Evolutionary conservation across 2,329 filamentous ascomycete species (phyloP).

Genomic region (Botrytis pseudocinerea): DNA sequence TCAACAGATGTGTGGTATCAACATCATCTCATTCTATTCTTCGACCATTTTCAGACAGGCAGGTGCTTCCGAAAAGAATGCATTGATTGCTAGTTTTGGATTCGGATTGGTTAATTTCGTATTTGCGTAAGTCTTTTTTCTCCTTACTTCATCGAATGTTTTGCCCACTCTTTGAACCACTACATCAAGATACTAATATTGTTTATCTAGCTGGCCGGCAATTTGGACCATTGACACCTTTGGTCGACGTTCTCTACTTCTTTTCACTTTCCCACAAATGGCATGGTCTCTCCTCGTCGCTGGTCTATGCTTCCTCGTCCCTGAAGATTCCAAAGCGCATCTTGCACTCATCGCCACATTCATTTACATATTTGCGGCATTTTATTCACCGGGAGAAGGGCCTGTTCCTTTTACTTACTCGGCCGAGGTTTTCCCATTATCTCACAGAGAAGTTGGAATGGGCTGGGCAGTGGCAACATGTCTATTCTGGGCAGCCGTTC

Average conservation of each 20-base stretch:
- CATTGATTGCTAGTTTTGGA: conserved; percentile 62
- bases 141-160: neutral
- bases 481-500: conserved; percentile 58
- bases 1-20: conserved; percentile 45
- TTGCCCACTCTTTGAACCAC: neutral
- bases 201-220: conserved; percentile 63
- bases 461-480: conserved; percentile 61
- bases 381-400: conserved; percentile 65
- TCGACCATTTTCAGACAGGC: conserved; percentile 61
- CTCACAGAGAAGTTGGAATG: conserved; percentile 64
- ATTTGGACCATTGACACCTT: conserved; percentile 63
- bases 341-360: conserved; percentile 59
- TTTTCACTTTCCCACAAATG: conserved; percentile 69
- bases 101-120: conserved; percentile 66
- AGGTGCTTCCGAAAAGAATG: conserved; percentile 54
- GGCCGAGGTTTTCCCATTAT: conserved; percentile 63
- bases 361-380: conserved; percentile 63
- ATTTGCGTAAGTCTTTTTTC: conserved; percentile 19
- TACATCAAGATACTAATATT: conserved; percentile 38
- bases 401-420: conserved; percentile 61
- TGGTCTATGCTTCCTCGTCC: conserved; percentile 58
- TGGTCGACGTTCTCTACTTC: conserved; percentile 58
- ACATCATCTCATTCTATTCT: conserved; percentile 75
- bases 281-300: conserved; percentile 62
- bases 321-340: conserved; percentile 42